These are phyloP conservation scores for Taphrina communis DNA, from an alignment of 1,139 yeast genomes.

Conservation along the genomic window DNA sequence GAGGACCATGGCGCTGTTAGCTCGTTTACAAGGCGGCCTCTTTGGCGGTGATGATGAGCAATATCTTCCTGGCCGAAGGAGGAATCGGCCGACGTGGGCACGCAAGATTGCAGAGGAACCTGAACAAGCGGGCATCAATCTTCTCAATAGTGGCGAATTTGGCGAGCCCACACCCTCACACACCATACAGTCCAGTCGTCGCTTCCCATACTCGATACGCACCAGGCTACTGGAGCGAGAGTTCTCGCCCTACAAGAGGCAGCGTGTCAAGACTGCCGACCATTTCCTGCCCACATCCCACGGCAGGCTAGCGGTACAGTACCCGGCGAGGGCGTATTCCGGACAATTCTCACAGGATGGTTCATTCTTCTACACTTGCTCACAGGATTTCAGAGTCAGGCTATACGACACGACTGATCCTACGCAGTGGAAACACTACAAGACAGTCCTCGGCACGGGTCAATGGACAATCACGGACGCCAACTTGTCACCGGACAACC, in stretches of 20 bases:
- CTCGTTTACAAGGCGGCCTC: slow-evolving; percentile 24
- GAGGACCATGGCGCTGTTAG: slow-evolving; percentile 40
- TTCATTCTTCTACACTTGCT: slow-evolving; percentile 48
- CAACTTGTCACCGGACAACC: slow-evolving; percentile 48
- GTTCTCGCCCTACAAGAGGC: slow-evolving; percentile 35
- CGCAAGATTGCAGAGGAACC: slow-evolving; percentile 28
- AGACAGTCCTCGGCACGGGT: slow-evolving; percentile 46
- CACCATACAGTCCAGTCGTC: slow-evolving; percentile 41
- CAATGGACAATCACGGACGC: slow-evolving; percentile 51
- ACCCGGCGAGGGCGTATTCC: slow-evolving; percentile 48
- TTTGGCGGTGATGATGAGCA: slow-evolving; percentile 39
- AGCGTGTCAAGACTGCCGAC: slow-evolving; percentile 41
- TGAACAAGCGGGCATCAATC: slow-evolving; percentile 42
- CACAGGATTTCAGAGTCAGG: slow-evolving; percentile 49
- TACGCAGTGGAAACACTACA: slow-evolving; percentile 44
- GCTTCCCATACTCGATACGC: slow-evolving; percentile 43
- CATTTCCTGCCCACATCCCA: slow-evolving; percentile 44
- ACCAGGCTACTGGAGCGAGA: slow-evolving; percentile 44
- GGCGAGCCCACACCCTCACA: slow-evolving; percentile 33
- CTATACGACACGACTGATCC: slow-evolving; percentile 48
- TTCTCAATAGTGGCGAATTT: slow-evolving; percentile 46
- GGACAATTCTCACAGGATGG: slow-evolving; percentile 51
- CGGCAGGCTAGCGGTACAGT: slow-evolving; percentile 41
- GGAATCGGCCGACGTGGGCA: slow-evolving; percentile 14
- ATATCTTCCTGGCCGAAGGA: slow-evolving; percentile 8